Base-by-base conservation (phyloP, 2,329 filamentous ascomycete genomes). In the Ascochyta koolunga region DNA sequence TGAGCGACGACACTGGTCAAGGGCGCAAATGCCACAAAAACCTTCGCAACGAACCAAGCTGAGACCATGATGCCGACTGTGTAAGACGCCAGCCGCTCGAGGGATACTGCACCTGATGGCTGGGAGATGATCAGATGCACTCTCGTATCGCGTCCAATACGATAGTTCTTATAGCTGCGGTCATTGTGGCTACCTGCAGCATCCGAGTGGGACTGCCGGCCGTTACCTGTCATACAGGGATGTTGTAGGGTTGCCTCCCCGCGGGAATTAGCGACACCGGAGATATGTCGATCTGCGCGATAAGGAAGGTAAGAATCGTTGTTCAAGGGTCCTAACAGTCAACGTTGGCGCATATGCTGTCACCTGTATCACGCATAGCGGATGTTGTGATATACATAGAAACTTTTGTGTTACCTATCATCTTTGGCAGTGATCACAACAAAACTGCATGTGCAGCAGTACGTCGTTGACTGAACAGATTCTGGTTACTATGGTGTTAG, bases 1-100 rank as follows among this genome's bases (percentile, higher is more conserved):
- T 59, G 61, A 19, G 60, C 62, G 25, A 43, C 52, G 0, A 65
- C 63, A 13, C 19, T 56, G 18, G 51, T 52, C 27, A 67, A 39
- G 9, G 62, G 65, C 50, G 60, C 59, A 44, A 67, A 57, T n/a
- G 55, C 56, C 38, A 62, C 58, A 29, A 65, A 54, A n/a, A 44
- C 45, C 40, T 57, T 65, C 7, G 51, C 44, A 39, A 62, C 24
- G 22, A 64, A 56, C 49, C 58, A 57, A 38, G 60, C 49, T 5
- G 62, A 64, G 19, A 65, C 64, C 61, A 67, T 67, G 29, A 58
- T 58, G 38, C 43, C 50, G 46, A 61, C 46, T 2, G 49, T 35
- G 31, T 31, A 41, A 9, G 4, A 21, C 2, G 40, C 32, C 46
- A 32, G 29, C 18, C 25, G 35, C 24, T 41, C 24, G 10, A 41